Evolutionary conservation across 2,329 filamentous ascomycete genomes (phyloP).

Genomic region (Botryotinia convoluta): DNA sequence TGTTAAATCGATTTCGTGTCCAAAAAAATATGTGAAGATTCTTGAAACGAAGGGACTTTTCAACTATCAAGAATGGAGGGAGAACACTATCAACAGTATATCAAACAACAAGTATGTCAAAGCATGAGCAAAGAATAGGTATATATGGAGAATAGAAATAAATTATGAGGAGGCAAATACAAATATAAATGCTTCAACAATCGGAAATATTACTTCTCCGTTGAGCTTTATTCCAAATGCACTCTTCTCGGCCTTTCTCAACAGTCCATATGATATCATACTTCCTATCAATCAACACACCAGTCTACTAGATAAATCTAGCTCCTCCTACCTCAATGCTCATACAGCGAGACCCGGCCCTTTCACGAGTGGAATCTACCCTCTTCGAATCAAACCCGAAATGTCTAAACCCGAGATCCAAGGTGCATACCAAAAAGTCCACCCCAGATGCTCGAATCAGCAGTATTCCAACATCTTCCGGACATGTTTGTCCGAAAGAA

Average conservation of each 20-base stretch:
- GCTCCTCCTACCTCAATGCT: not conserved
- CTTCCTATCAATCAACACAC: not conserved
- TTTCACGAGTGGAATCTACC: not conserved
- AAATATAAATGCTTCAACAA: not conserved
- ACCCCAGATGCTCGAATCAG: not conserved
- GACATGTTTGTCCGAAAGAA: not conserved
- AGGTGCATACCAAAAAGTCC: not conserved
- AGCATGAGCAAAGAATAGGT: not conserved
- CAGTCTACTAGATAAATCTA: not conserved
- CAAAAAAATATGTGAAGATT: not conserved
- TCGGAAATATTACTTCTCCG: not conserved
- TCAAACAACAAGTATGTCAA: not conserved
- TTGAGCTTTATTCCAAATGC: not conserved
- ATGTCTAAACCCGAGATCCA: not conserved
- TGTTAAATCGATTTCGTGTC: not conserved
- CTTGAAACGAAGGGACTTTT: not conserved
- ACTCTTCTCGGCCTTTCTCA: not conserved
- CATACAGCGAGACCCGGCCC: not conserved
- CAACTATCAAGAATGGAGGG: not conserved
- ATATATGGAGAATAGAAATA: not conserved
- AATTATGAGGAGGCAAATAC: not conserved
- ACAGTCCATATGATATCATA: slow-evolving; percentile 8
- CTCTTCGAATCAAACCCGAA: not conserved
- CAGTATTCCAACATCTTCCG: not conserved
- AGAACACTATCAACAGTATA: not conserved